Evolutionary conservation across 768 basidiomycete genomes (phyloP), one percentile per base, ranked within the genome.

Genomic region (Russula vinacea): DNA sequence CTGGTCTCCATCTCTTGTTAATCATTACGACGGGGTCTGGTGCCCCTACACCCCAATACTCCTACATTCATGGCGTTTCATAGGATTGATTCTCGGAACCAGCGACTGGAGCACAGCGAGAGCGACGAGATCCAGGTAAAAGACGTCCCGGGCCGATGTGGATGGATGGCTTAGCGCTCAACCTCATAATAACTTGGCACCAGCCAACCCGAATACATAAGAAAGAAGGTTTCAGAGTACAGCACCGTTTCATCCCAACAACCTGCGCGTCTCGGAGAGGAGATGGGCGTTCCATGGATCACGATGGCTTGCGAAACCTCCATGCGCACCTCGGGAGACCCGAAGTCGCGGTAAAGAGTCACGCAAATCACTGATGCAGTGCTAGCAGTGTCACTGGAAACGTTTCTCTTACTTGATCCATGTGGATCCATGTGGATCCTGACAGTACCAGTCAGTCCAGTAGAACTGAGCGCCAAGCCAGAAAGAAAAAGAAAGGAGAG

Each of bases 31-130:
- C 39, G 26, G 24, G 1, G 2, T 19, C 24, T 26, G 54, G 19
- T 52, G 10, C 49, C 58, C 45, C 63, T 64, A 64, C 58, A 64
- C 16, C 53, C 29, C 29, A 29, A 29, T 29, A 29, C 29, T 29
- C 29, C 44, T 54, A 64, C 58, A 60, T 2, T 17, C 13, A 45
- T 42, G 44, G 52, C 51, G 52, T 64, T 39, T 26, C 19, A 29
- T 14, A 16, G 16, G 29, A 8, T 26, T 24, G 19, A 24, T 29
- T 5, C 4, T 17, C 57, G 35, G 39, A 19, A 35, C 10, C 17
- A 24, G 39, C 24, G 16, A 22, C 32, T 26, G 14, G 8, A 19
- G 32, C 39, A 56, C 9, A 33, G 26, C 13, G 22, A 45, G 47
- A 3, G 26, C 7, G 8, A 54, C 24, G 14, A 33, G 33, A 7